A percentile compares a stretch with the other conserved stretches of the same genome.
These are phyloP conservation scores for Alternaria novae-zelandiae DNA, from an alignment of 2,329 filamentous ascomycete species.

Conservation along the genomic window DNA sequence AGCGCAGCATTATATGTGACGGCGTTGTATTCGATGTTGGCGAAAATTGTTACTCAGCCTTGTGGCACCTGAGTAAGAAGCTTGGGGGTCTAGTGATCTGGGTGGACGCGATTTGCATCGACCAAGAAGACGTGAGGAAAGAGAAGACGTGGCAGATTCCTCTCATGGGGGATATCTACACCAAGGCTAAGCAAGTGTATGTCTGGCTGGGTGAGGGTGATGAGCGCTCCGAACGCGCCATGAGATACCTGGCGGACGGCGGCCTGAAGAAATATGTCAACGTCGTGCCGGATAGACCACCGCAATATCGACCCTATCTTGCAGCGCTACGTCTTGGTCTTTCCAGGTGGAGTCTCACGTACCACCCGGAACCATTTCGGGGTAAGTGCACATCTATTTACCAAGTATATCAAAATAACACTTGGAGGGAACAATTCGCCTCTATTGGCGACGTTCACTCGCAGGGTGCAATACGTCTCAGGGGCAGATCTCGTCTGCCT, in stretches of 20 bases:
- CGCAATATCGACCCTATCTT: background rate
- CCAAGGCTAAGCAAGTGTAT: background rate
- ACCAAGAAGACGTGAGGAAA: background rate
- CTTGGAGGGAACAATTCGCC: background rate
- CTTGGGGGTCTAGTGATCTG: rapidly evolving
- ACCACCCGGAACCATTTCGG: background rate
- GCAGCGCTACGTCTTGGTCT: background rate
- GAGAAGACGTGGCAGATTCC: background rate
- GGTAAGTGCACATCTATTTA: rapidly evolving
- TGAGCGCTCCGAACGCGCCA: background rate
- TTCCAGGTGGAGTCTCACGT: background rate
- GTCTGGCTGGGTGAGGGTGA: background rate
- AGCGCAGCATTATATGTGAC: background rate
- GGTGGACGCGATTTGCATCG: background rate
- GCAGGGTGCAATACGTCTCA: background rate
- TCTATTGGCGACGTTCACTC: background rate
- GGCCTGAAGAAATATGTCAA: background rate
- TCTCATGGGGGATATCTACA: background rate
- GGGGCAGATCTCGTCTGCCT: background rate
- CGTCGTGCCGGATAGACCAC: background rate
- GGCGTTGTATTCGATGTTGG: background rate
- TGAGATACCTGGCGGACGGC: background rate
- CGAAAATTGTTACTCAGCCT: background rate
- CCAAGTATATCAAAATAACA: background rate
- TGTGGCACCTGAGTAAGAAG: background rate